These are phyloP conservation scores for Adansonia madagascariensis DNA, from an alignment of 441 rosid species.

Conservation along the genomic window DNA sequence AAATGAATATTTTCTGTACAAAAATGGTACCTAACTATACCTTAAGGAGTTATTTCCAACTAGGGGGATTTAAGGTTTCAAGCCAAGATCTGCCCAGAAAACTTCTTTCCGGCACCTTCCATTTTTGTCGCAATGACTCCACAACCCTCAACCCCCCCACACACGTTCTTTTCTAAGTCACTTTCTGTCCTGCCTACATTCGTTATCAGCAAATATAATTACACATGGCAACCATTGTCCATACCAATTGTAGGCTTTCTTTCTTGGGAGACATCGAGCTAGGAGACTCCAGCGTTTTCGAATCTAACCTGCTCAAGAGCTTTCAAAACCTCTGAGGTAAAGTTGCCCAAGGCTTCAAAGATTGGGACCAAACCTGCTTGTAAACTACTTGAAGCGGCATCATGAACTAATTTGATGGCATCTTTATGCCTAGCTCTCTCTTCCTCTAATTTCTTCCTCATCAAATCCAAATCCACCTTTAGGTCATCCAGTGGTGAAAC, in stretches of 20 bases:
- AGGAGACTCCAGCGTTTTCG: slow-evolving; percentile 34
- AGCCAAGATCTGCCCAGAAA: neutral
- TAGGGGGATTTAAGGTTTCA: slow-evolving; percentile 12
- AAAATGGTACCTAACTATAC: slow-evolving; percentile 35
- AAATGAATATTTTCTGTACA: slow-evolving; percentile 60
- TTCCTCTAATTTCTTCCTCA: slow-evolving; percentile 71
- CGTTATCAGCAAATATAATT: slow-evolving; percentile 17
- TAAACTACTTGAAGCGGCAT: slow-evolving; percentile 80
- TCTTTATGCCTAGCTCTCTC: slow-evolving; percentile 74
- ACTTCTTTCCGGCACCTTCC: slow-evolving; percentile 9
- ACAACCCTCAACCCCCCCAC: neutral
- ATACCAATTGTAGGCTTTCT: neutral
- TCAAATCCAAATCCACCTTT: slow-evolving; percentile 87
- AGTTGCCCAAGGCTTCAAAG: slow-evolving; percentile 78
- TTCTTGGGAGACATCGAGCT: slow-evolving; percentile 21
- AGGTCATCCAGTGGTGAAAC: slow-evolving; percentile 81
- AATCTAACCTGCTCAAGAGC: slow-evolving; percentile 82
- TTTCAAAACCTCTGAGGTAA: slow-evolving; percentile 77
- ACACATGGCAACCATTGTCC: neutral
- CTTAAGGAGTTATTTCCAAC: slow-evolving; percentile 17
- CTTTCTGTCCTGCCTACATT: slow-evolving; percentile 4
- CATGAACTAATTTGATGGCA: slow-evolving; percentile 65
- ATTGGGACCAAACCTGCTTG: slow-evolving; percentile 83
- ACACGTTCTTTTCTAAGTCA: neutral
- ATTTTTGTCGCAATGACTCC: slow-evolving; percentile 3